Evolutionary conservation across 2,329 filamentous ascomycete genomes (phyloP).

Genomic region (Pseudophaeomoniella oleicola): DNA sequence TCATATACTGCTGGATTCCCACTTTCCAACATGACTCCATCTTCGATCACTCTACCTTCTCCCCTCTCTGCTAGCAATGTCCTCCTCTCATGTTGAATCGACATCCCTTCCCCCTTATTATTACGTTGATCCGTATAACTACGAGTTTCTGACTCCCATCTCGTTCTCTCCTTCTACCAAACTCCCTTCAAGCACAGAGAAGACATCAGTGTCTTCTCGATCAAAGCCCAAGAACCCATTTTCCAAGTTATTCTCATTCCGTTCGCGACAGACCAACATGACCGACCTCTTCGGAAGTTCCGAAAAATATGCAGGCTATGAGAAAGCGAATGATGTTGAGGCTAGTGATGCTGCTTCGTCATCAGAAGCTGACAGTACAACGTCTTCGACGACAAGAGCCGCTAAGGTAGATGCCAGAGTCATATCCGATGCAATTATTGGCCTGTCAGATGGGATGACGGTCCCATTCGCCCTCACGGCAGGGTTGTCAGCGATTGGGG

Average conservation of each 20-base stretch:
- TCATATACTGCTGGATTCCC: no score
- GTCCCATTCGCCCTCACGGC: conserved; percentile 69
- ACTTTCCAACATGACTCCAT: no score
- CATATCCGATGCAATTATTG: conserved; percentile 51
- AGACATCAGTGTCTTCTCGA: no score
- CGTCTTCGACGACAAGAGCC: neutral
- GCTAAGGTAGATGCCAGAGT: conserved; percentile 19
- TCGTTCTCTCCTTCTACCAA: no score
- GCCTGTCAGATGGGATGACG: conserved; percentile 64
- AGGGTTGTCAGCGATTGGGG: conserved; percentile 47
- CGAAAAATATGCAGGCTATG: neutral
- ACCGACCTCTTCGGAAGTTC: neutral
- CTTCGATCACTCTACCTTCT: no score
- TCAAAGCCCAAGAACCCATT: no score
- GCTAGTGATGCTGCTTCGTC: neutral
- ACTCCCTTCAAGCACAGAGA: no score
- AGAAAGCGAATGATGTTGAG: neutral
- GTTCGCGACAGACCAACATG: neutral
- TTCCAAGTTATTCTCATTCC: neutral
- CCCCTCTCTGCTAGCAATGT: no score
- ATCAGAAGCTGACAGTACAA: neutral
- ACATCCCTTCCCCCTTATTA: no score
- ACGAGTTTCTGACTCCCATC: no score
- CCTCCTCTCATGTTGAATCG: no score
- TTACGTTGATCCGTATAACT: no score